Conservation (phyloP, 2,329 filamentous ascomycete genomes). For the Pseudogymnoascus sp. region DNA sequence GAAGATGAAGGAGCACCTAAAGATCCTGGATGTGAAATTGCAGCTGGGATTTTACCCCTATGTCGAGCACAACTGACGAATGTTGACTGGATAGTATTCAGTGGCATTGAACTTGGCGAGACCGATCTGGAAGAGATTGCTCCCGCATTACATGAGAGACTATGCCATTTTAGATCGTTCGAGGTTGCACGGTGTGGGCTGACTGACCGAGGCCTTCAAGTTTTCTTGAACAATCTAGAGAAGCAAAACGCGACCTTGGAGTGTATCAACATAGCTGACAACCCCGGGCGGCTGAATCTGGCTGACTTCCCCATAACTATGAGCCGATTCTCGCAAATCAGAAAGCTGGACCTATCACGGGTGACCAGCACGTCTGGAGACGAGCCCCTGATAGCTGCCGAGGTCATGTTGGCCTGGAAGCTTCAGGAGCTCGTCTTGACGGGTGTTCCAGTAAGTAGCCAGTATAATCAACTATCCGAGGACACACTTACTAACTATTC, state of each 20-base stretch:
- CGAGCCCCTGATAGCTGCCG: constrained; percentile 58
- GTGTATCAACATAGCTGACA: constrained; percentile 59
- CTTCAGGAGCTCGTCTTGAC: constrained; percentile 61
- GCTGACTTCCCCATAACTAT: constrained; percentile 60
- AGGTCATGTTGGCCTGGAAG: constrained; percentile 60
- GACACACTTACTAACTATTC: constrained; percentile 20
- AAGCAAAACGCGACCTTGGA: constrained; percentile 62
- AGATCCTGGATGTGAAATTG: constrained; percentile 61
- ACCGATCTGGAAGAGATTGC: constrained; percentile 60
- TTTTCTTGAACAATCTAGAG: constrained; percentile 57
- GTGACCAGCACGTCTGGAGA: constrained; percentile 56
- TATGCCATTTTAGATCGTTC: constrained; percentile 59
- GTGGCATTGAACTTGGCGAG: constrained; percentile 63
- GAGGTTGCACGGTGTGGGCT: constrained; percentile 60
- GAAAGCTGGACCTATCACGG: constrained; percentile 60
- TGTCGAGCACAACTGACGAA: constrained; percentile 62
- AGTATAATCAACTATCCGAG: not conserved
- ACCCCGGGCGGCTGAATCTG: constrained; percentile 58
- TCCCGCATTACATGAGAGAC: constrained; percentile 59
- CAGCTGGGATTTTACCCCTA: constrained; percentile 62
- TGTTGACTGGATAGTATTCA: constrained; percentile 64
- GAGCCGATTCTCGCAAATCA: constrained; percentile 58
- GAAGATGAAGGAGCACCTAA: constrained; percentile 43
- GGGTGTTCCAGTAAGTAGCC: constrained; percentile 43
- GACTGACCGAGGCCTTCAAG: constrained; percentile 50